phyloP scores from a whole-genome alignment of 2,329 filamentous ascomycete species.

The Chrysoporthe austroafricana region DNA sequence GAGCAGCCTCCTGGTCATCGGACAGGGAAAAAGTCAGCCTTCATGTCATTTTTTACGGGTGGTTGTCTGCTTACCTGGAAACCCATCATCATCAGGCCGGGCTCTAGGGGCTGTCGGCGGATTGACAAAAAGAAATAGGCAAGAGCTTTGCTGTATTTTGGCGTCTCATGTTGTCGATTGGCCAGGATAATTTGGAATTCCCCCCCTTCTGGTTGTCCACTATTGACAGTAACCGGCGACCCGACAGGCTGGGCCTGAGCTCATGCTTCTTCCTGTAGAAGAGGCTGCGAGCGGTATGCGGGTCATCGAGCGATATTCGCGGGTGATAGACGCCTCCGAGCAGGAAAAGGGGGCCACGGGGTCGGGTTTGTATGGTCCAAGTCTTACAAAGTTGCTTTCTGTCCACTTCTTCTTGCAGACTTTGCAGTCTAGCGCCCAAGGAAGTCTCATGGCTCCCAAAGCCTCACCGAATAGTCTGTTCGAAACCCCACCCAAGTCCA shows the following conservation, averaged over 20 bases:
- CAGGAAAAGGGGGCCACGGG: conserved; percentile 12
- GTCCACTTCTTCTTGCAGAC: conserved; percentile 9
- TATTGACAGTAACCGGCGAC: conserved; percentile 20
- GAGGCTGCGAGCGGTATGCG: conserved; percentile 20
- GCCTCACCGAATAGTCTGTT: conserved; percentile 28
- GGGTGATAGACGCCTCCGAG: conserved; percentile 28
- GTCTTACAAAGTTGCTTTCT: conserved; percentile 22
- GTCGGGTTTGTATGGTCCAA: conserved; percentile 20
- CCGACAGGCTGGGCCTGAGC: conserved; percentile 22
- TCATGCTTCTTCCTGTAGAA: conserved; percentile 13
- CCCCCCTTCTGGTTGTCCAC: conserved; percentile 15
- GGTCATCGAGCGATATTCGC: conserved; percentile 25
- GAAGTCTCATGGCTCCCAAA: conserved; percentile 21
- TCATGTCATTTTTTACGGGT: conserved; percentile 20
- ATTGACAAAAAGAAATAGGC: conserved; percentile 19
- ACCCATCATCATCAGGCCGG: conserved; percentile 16
- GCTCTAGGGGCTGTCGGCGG: conserved; percentile 10
- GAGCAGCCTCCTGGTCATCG: conserved; percentile 22
- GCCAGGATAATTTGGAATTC: conserved; percentile 28
- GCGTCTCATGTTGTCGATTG: conserved; percentile 20
- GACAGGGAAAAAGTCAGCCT: conserved; percentile 21
- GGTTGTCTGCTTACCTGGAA: conserved; percentile 6
- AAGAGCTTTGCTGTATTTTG: conserved; percentile 13
- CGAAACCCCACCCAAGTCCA: conserved; percentile 20
- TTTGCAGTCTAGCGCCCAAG: conserved; percentile 17